Conservation (phyloP, 768 basidiomycete species). For the Kwoniella dejecticola region DNA sequence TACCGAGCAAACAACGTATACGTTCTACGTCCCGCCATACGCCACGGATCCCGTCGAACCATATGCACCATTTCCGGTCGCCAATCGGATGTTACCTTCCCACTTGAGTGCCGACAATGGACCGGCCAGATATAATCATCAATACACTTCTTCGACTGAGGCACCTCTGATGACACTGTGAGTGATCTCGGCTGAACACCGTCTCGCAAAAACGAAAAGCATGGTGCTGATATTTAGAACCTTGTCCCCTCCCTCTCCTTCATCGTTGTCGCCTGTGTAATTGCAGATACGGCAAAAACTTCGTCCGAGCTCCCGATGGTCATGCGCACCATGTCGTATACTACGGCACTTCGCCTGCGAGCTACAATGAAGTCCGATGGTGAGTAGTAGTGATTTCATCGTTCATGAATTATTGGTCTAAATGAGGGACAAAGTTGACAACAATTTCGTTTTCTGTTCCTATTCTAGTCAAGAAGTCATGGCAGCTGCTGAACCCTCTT, state of each 20-base stretch:
- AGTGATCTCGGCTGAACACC: slow-evolving; percentile 18
- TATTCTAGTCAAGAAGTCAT: slow-evolving; percentile 32
- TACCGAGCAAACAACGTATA: slow-evolving; percentile 48
- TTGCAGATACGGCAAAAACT: slow-evolving; percentile 43
- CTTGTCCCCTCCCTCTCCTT: not conserved
- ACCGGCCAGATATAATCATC: slow-evolving; percentile 19
- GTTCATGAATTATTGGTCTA: not conserved
- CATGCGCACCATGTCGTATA: slow-evolving; percentile 36
- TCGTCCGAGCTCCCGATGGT: slow-evolving; percentile 25
- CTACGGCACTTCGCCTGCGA: slow-evolving; percentile 42
- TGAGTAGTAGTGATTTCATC: slow-evolving; percentile 23
- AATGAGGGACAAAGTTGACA: not conserved
- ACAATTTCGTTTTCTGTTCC: not conserved
- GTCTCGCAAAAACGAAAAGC: not conserved
- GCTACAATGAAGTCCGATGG: slow-evolving; percentile 47
- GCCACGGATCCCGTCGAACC: slow-evolving; percentile 28
- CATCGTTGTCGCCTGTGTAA: not conserved
- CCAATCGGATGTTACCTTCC: slow-evolving; percentile 34
- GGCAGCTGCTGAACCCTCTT: slow-evolving; percentile 26
- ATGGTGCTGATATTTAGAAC: slow-evolving; percentile 3
- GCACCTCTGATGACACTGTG: slow-evolving; percentile 46
- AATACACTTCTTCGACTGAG: slow-evolving; percentile 33
- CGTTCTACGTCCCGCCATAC: slow-evolving; percentile 46
- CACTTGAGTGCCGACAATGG: slow-evolving; percentile 22
- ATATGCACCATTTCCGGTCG: slow-evolving; percentile 41